Percentiles rank a stretch among this genome's conserved stretches.
Conservation (phyloP, 495 filamentous ascomycete genomes). For the Xylaria curta region DNA sequence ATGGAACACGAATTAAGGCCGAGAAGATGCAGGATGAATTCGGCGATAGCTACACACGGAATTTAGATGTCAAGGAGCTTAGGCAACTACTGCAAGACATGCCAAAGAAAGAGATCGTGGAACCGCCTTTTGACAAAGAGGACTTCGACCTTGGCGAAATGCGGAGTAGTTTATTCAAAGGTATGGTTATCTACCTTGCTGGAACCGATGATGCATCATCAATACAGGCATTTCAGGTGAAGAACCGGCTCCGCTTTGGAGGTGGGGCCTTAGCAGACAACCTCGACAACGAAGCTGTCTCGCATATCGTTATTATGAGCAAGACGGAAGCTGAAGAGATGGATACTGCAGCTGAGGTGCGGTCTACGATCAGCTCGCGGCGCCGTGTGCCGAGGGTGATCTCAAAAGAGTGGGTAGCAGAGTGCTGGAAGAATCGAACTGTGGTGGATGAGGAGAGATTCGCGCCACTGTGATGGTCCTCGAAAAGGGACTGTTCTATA, state of each 20-base stretch:
- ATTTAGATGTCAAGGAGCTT: slow-evolving; percentile 71
- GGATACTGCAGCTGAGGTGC: slow-evolving; percentile 50
- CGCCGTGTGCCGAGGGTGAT: slow-evolving; percentile 74
- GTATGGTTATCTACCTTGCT: slow-evolving; percentile 64
- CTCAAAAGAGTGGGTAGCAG: slow-evolving; percentile 71
- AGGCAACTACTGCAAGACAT: slow-evolving; percentile 59
- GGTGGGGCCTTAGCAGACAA: slow-evolving; percentile 60
- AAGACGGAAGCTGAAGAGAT: slow-evolving; percentile 39
- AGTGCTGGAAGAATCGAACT: slow-evolving; percentile 81
- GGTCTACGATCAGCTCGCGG: slow-evolving; percentile 49
- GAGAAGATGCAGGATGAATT: slow-evolving; percentile 71
- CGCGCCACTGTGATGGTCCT: slow-evolving; percentile 33
- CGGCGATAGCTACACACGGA: slow-evolving; percentile 82
- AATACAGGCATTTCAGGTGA: slow-evolving; percentile 37
- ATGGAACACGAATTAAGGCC: slow-evolving; percentile 38
- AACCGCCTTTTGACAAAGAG: slow-evolving; percentile 41
- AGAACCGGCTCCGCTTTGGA: slow-evolving; percentile 67
- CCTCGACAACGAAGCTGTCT: slow-evolving; percentile 58
- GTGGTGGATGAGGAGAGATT: slow-evolving; percentile 80
- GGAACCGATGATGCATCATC: slow-evolving; percentile 27
- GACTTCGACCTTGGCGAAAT: slow-evolving; percentile 55
- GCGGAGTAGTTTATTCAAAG: slow-evolving; percentile 72
- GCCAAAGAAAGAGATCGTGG: slow-evolving; percentile 38
- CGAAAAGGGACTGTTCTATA: neutral
- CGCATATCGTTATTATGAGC: slow-evolving; percentile 68